Evolutionary conservation across 768 basidiomycete species (phyloP), one percentile per base, ranked within the genome.

Genomic region (Kwoniella europaea): DNA sequence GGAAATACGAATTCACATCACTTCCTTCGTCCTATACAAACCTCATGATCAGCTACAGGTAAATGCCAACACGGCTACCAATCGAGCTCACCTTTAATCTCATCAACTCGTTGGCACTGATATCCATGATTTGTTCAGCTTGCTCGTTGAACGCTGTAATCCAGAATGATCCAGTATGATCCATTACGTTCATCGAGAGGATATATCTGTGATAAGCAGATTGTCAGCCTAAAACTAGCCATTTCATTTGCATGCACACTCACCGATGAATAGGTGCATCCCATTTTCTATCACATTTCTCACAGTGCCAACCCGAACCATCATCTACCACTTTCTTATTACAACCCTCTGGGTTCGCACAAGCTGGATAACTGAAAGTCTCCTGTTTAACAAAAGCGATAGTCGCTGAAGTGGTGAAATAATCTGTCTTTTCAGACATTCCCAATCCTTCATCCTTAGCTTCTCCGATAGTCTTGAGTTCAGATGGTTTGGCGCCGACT

Each of bases 71-170:
- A 9, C 0, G 1, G 1, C 15, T 50, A 12, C n/a, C 13, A 41
- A 35, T 10, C 1, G 1, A 68, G 53, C 74, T 61, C 54, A 91
- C 92, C 86, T 88, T 91, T 71, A 94, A 86, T n/a, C 86, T 87
- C 66, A 90, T 83, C 54, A 98, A 81, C 15, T 94, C 90, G 76
- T 94, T 88, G 12, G 93, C 96, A 42, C 88, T 84, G 85, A 89
- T 90, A 29, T 89, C 91, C 72, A 98, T 90, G 16, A 99, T 84
- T 4, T 86, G 85, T 63, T 89, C 83, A 4, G 94, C 97, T 43
- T 91, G 89, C 6, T 98, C 96, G 81, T 99, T 96, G 87, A 99
- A 99, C 3, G 92, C 93, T 72, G 92, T 92, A 56, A 98, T 85
- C 96, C 96, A 98, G 18, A 89, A 88, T 82, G 95, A 92, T 22